Evolutionary conservation across 495 filamentous ascomycete genomes (phyloP).

Genomic region (Aspergillus nanangensis): DNA sequence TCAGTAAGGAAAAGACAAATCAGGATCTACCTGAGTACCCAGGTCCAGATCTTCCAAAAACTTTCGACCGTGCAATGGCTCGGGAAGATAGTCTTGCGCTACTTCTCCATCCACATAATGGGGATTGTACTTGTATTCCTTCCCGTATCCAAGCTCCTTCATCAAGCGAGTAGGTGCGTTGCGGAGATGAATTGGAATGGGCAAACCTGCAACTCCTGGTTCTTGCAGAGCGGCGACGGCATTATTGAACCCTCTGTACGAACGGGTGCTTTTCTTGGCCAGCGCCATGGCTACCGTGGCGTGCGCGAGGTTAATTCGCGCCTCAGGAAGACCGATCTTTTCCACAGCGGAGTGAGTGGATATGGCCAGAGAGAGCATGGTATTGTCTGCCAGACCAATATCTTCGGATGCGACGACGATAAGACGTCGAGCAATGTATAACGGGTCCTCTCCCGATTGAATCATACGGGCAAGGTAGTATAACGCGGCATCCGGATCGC

Average conservation of each 20-base stretch:
- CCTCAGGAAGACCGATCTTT: constrained; percentile 91
- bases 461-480: constrained; percentile 97
- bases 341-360: constrained; percentile 81
- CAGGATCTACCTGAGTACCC: constrained; percentile 71
- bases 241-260: constrained; percentile 78
- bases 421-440: constrained; percentile 87
- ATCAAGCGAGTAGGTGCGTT: constrained; percentile 91
- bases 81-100: constrained; percentile 84
- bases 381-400: constrained; percentile 86
- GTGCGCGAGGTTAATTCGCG: constrained; percentile 87
- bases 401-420: constrained; percentile 91
- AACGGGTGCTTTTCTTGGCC: constrained; percentile 79
- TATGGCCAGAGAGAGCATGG: constrained; percentile 76
- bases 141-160: constrained; percentile 87
- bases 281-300: constrained; percentile 76
- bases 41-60: constrained; percentile 85
- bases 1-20: constrained; percentile 27
- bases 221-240: constrained; percentile 70
- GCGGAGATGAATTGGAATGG: constrained; percentile 80
- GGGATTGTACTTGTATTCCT: constrained; percentile 95
- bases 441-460: constrained; percentile 89
- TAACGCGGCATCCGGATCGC: constrained; percentile 77
- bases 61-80: constrained; percentile 56
- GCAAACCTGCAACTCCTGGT: constrained; percentile 71
- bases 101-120: constrained; percentile 82